These are phyloP conservation scores for Coleophoma crateriformis DNA, from an alignment of 2,329 filamentous ascomycete species.

Conservation along the genomic window DNA sequence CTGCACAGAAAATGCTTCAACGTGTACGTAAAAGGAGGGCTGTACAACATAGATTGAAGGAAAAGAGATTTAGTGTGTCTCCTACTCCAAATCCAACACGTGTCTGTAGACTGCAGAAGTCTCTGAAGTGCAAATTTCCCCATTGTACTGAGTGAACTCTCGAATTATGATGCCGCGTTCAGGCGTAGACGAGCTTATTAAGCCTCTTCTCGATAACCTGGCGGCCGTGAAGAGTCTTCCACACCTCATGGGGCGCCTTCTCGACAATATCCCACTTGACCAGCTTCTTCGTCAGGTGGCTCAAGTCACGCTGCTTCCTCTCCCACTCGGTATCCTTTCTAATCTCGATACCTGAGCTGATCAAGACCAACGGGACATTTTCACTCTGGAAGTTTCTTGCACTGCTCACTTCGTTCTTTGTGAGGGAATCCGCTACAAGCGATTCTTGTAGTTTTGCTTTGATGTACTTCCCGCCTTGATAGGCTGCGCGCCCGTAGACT, in stretches of 20 bases:
- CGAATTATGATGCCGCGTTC: neutral
- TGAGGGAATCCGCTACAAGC: slow-evolving; percentile 78
- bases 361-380: slow-evolving; percentile 70
- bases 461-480: slow-evolving; percentile 77
- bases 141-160: too few species aligned
- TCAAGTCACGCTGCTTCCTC: slow-evolving; percentile 78
- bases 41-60: too few species aligned
- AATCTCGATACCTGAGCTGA: slow-evolving; percentile 75
- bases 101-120: too few species aligned
- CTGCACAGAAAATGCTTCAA: too few species aligned
- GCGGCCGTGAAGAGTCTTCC: slow-evolving; percentile 69
- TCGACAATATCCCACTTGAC: slow-evolving; percentile 82
- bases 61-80: too few species aligned
- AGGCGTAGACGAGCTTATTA: slow-evolving; percentile 51
- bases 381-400: slow-evolving; percentile 73
- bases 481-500: slow-evolving; percentile 73
- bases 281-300: slow-evolving; percentile 72
- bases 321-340: slow-evolving; percentile 69
- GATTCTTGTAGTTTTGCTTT: slow-evolving; percentile 92
- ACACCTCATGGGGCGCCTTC: slow-evolving; percentile 80
- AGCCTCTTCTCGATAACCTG: slow-evolving; percentile 74
- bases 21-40: too few species aligned
- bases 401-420: slow-evolving; percentile 73
- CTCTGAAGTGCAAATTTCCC: too few species aligned
- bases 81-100: too few species aligned